A percentile compares a stretch with the other conserved stretches of the same genome.
Evolutionary conservation across 2,329 filamentous ascomycete species (phyloP).

Genomic region (Aspergillus chevalieri): DNA sequence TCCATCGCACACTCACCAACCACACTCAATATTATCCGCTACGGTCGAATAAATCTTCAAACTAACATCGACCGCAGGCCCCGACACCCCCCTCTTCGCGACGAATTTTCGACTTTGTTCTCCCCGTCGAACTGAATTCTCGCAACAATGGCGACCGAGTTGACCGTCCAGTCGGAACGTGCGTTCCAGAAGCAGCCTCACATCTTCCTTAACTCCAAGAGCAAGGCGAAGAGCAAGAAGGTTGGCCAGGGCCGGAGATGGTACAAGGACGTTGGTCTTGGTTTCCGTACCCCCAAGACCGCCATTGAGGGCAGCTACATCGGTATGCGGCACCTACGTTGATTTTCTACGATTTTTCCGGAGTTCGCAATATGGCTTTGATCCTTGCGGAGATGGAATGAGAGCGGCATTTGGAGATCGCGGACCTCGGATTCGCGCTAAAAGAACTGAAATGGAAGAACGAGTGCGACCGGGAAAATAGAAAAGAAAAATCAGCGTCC

Average conservation of each 20-base stretch:
- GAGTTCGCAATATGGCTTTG: background rate
- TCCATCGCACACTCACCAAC: conserved; percentile 31
- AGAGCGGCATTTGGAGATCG: conserved; percentile 5
- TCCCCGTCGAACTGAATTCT: conserved; percentile 43
- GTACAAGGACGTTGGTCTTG: conserved; percentile 99
- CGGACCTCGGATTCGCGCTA: background rate
- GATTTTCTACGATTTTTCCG: conserved; percentile 11
- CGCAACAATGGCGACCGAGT: conserved; percentile 89
- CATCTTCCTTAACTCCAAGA: conserved; percentile 99
- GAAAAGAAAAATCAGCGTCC: background rate
- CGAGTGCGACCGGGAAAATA: background rate
- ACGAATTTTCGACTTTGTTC: conserved; percentile 31
- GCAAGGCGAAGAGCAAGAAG: conserved; percentile 70
- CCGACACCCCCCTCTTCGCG: conserved; percentile 26
- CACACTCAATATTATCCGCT: conserved; percentile 21
- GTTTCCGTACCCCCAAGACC: conserved; percentile 96
- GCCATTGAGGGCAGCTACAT: conserved; percentile 99
- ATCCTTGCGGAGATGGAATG: conserved; percentile 9
- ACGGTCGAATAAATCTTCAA: conserved; percentile 31
- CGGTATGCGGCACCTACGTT: conserved; percentile 61
- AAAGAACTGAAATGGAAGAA: background rate
- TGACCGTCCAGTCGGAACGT: conserved; percentile 99
- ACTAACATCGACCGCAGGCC: conserved; percentile 34
- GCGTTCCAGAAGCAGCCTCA: conserved; percentile 99
- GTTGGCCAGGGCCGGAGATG: conserved; percentile 92